Percentiles rank a stretch among this genome's conserved stretches.
phyloP scores from a whole-genome alignment of 352 stramenopile species.

The Aphanomyces stellatus region DNA sequence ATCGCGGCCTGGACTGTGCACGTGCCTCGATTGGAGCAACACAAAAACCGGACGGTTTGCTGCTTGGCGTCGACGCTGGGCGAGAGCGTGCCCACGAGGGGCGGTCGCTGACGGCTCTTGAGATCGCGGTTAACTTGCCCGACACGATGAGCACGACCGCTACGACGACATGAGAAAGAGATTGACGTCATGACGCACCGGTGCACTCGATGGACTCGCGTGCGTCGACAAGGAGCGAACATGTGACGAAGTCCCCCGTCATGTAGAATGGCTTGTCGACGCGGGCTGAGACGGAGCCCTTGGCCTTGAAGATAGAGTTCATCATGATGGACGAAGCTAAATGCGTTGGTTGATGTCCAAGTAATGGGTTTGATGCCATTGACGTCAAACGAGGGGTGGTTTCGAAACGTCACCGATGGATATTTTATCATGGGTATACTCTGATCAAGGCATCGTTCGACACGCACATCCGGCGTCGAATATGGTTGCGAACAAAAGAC shows the following conservation, averaged over 20 bases:
- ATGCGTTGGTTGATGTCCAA: neutral
- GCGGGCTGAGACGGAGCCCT: constrained; percentile 45
- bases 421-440: no score
- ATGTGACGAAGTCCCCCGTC: constrained; percentile 43
- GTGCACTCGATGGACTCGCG: constrained; percentile 52
- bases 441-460: no score
- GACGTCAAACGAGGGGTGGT: no score
- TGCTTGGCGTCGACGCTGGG: constrained; percentile 47
- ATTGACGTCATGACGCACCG: constrained; percentile 25
- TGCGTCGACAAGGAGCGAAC: constrained; percentile 45
- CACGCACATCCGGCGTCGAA: no score
- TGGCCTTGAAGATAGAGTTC: no score
- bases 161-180: neutral
- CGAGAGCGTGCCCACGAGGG: constrained; percentile 20
- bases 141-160: neutral
- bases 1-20: constrained; percentile 45
- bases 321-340: no score
- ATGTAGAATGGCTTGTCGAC: constrained; percentile 53
- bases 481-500: no score
- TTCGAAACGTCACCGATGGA: no score
- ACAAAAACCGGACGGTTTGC: constrained; percentile 46
- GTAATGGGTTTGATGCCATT: no score
- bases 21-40: constrained; percentile 45
- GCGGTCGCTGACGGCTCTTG: neutral
- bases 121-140: no score